Evolutionary conservation across 805 yeast species (phyloP).

Genomic region (Cyberlindnera nakhonratchasimensis): DNA sequence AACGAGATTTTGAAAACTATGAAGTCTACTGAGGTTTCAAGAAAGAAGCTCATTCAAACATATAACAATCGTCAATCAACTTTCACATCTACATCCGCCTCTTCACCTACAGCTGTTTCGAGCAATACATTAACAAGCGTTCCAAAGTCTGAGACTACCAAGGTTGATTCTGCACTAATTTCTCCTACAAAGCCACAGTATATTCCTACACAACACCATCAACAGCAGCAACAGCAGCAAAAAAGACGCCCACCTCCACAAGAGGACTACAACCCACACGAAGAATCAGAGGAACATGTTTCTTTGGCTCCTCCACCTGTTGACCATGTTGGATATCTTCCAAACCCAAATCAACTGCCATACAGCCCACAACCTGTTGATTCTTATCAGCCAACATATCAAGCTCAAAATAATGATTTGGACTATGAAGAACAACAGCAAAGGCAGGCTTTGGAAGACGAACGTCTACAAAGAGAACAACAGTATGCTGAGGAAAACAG

Average conservation of each 20-base stretch:
- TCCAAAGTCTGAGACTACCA: slow-evolving; percentile 9
- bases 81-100: slow-evolving; percentile 11
- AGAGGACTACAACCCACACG: slow-evolving; percentile 7
- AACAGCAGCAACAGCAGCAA: slow-evolving; percentile 15
- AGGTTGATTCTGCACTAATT: not conserved
- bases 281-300: slow-evolving; percentile 10
- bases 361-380: not conserved
- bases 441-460: slow-evolving; percentile 1
- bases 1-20: slow-evolving; percentile 83
- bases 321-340: slow-evolving; percentile 3
- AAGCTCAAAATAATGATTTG: not conserved
- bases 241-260: slow-evolving; percentile 28
- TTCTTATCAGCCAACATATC: not conserved
- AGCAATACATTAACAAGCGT: not conserved
- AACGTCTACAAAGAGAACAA: slow-evolving; percentile 2
- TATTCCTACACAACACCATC: slow-evolving; percentile 20
- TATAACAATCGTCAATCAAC: slow-evolving; percentile 19
- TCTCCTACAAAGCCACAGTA: slow-evolving; percentile 6
- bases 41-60: slow-evolving; percentile 24
- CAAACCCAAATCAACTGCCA: not conserved
- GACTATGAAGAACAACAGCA: slow-evolving; percentile 1
- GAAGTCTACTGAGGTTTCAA: slow-evolving; percentile 56
- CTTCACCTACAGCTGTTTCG: slow-evolving; percentile 14
- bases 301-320: slow-evolving; percentile 16
- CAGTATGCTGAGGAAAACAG: slow-evolving; percentile 16